Evolutionary conservation across 2,329 filamentous ascomycete genomes (phyloP).

Genomic region (Sarocladium kiliense): DNA sequence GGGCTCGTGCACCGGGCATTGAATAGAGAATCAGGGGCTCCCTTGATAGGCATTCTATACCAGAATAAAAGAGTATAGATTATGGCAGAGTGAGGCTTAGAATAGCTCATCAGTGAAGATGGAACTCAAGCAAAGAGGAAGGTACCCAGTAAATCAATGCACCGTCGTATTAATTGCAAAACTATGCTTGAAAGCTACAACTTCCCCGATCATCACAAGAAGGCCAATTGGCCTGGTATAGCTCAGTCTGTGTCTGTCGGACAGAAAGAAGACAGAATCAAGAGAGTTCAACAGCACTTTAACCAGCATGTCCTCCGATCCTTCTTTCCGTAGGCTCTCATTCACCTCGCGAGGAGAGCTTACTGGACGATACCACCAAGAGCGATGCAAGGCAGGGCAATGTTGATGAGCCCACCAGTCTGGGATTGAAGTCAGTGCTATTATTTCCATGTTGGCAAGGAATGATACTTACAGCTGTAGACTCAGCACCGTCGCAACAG

Average conservation of each 20-base stretch:
- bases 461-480: neutral
- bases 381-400: constrained; percentile 2
- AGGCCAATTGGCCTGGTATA: no score
- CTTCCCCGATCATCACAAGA: no score
- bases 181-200: no score
- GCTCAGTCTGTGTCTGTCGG: neutral
- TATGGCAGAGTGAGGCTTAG: no score
- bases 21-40: no score
- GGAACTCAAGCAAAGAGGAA: no score
- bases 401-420: constrained; percentile 4
- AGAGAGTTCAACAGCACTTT: neutral
- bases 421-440: neutral
- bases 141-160: no score
- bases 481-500: constrained; percentile 1
- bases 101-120: no score
- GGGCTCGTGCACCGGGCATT: no score
- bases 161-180: no score
- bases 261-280: neutral
- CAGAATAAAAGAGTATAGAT: no score
- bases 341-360: neutral
- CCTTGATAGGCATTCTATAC: no score
- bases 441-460: neutral
- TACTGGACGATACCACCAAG: neutral
- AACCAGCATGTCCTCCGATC: neutral
- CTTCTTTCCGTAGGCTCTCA: neutral